Percentiles rank a stretch among this genome's conserved stretches.
These are phyloP conservation scores for Brassica juncea DNA, from an alignment of 345 rosid species.

Conservation along the genomic window DNA sequence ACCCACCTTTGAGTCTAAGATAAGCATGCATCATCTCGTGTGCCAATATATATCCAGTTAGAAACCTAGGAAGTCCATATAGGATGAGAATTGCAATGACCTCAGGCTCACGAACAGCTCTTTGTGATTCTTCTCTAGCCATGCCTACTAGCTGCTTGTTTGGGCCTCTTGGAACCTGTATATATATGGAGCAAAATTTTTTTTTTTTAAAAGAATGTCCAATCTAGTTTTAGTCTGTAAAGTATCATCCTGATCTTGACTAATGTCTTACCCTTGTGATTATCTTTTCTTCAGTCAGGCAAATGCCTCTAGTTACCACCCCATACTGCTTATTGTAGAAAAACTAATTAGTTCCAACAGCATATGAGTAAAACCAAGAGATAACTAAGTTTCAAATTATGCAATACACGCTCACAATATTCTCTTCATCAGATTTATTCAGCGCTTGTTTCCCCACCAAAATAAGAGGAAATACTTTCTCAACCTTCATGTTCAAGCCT, in stretches of 20 bases:
- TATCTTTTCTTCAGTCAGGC: slow-evolving; percentile 70
- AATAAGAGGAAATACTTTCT: slow-evolving; percentile 76
- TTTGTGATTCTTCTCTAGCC: slow-evolving; percentile 54
- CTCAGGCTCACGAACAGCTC: slow-evolving; percentile 58
- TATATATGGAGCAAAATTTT: slow-evolving; percentile 14
- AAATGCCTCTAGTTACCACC: slow-evolving; percentile 83
- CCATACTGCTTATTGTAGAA: slow-evolving; percentile 46
- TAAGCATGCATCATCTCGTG: slow-evolving; percentile 99
- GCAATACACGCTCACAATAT: slow-evolving; percentile 42
- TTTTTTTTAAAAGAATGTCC: not conserved
- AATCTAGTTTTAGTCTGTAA: not conserved
- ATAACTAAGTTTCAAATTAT: not conserved
- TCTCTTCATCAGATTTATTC: slow-evolving; percentile 67
- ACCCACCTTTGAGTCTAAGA: slow-evolving; percentile 83
- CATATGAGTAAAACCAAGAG: not conserved
- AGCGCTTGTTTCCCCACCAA: slow-evolving; percentile 79
- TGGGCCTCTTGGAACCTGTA: slow-evolving; percentile 46
- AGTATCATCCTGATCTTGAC: not conserved
- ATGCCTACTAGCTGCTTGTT: slow-evolving; percentile 51
- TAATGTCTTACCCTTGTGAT: slow-evolving; percentile 58
- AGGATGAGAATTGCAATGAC: slow-evolving; percentile 87
- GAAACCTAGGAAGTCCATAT: slow-evolving; percentile 83
- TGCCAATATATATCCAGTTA: slow-evolving; percentile 85
- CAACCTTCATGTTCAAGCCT: slow-evolving; percentile 64
- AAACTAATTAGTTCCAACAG: not conserved